Conservation (phyloP, 202 grass and related monocot genomes). For the Panicum virgatum region DNA sequence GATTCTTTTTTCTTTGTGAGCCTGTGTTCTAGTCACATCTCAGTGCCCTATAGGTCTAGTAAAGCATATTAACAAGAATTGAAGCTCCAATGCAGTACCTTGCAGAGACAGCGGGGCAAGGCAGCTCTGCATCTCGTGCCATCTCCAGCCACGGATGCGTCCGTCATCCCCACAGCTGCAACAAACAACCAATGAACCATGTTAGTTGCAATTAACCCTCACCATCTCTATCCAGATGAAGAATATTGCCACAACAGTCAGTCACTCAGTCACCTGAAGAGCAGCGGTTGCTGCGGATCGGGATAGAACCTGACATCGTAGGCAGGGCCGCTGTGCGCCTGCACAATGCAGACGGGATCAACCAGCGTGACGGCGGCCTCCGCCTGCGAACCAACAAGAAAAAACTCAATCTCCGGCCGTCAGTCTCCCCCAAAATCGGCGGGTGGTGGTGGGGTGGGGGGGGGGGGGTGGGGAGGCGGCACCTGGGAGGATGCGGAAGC, state of each 20-base stretch:
- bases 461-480: not conserved
- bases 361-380: slow-evolving; percentile 9
- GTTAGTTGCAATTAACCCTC: not conserved
- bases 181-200: slow-evolving; percentile 11
- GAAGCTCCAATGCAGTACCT: slow-evolving; percentile 42
- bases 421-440: not conserved
- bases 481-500: slow-evolving; percentile 46
- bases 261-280: slow-evolving; percentile 77
- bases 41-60: not conserved
- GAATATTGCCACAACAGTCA: not conserved
- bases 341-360: slow-evolving; percentile 66
- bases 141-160: slow-evolving; percentile 72
- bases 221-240: not conserved
- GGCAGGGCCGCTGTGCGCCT: slow-evolving; percentile 67
- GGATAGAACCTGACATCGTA: slow-evolving; percentile 83
- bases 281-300: slow-evolving; percentile 52
- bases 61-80: not conserved
- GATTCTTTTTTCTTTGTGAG: not conserved
- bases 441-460: not conserved
- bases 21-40: not conserved
- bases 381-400: slow-evolving; percentile 3
- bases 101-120: slow-evolving; percentile 47
- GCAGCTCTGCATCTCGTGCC: slow-evolving; percentile 71
- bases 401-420: not conserved
- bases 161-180: slow-evolving; percentile 79